phyloP scores from a whole-genome alignment of 345 rosid genomes.

The Gossypium anomalum region DNA sequence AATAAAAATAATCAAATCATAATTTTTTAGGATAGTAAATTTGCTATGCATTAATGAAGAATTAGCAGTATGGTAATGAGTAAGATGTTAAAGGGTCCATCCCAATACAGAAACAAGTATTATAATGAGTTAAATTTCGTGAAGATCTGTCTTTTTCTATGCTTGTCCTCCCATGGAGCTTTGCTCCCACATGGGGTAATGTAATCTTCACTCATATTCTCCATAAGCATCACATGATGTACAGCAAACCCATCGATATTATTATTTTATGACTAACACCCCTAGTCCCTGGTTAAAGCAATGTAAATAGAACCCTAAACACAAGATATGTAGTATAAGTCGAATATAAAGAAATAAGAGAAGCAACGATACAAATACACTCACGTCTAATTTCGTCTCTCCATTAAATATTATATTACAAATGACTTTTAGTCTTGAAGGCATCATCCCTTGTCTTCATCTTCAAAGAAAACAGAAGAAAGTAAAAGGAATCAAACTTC shows the following conservation, averaged over 20 bases:
- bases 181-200: constrained; percentile 33
- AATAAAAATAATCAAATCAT: too few relatives aligned
- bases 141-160: constrained; percentile 9
- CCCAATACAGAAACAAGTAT: not conserved
- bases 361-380: not conserved
- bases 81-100: not conserved
- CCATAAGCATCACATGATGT: constrained; percentile 29
- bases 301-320: too few relatives aligned
- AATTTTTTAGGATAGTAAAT: too few relatives aligned
- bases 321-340: too few relatives aligned
- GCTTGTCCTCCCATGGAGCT: constrained; percentile 12
- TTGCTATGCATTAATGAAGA: too few relatives aligned
- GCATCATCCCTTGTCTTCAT: constrained; percentile 9
- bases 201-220: constrained; percentile 36
- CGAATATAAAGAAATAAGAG: too few relatives aligned
- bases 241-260: constrained; percentile 18
- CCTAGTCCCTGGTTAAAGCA: too few relatives aligned
- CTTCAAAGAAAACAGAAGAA: not conserved
- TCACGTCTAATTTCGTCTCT: not conserved
- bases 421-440: not conserved
- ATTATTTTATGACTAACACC: not conserved
- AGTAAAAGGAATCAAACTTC: not conserved
- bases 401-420: constrained; percentile 4
- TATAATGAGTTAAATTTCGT: not conserved
- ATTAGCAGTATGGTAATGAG: too few relatives aligned